Conservation (phyloP, 2,329 filamentous ascomycete species). For the Xylariaceae sp. region DNA sequence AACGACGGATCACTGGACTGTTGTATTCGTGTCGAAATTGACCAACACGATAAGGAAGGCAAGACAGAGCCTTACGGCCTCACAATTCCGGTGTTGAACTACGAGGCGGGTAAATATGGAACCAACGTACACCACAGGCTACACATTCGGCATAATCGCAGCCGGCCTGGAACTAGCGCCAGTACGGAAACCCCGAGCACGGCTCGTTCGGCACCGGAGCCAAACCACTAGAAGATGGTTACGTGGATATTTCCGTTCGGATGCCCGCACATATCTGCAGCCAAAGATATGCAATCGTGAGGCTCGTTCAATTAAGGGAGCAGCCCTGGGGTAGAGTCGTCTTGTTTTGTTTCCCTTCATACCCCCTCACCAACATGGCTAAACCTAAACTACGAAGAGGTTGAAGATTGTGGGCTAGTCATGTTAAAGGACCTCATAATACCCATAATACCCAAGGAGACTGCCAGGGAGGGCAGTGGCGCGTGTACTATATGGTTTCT, state of each 20-base stretch:
- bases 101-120: constrained; percentile 38
- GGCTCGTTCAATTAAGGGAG: neutral
- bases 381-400: neutral
- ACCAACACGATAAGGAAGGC: constrained; percentile 81
- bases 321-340: neutral
- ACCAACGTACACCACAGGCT: constrained; percentile 33
- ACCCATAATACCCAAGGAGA: constrained; percentile 10
- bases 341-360: constrained; percentile 11
- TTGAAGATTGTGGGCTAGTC: constrained; percentile 2
- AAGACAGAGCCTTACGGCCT: constrained; percentile 83
- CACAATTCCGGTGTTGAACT: constrained; percentile 74
- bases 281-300: neutral
- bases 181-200: constrained; percentile 33
- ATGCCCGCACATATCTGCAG: neutral
- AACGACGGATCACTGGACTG: constrained; percentile 75
- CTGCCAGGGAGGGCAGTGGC: neutral
- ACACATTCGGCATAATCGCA: constrained; percentile 34
- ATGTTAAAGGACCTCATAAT: constrained; percentile 11
- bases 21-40: constrained; percentile 83
- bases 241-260: neutral
- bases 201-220: constrained; percentile 32
- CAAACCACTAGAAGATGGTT: constrained; percentile 25
- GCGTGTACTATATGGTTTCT: neutral
- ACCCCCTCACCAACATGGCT: constrained; percentile 5
- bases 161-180: constrained; percentile 35